Evolutionary conservation across 1,139 yeast genomes (phyloP), one percentile per base, ranked within the genome.

Genomic region (Petasospora rhodanensis): DNA sequence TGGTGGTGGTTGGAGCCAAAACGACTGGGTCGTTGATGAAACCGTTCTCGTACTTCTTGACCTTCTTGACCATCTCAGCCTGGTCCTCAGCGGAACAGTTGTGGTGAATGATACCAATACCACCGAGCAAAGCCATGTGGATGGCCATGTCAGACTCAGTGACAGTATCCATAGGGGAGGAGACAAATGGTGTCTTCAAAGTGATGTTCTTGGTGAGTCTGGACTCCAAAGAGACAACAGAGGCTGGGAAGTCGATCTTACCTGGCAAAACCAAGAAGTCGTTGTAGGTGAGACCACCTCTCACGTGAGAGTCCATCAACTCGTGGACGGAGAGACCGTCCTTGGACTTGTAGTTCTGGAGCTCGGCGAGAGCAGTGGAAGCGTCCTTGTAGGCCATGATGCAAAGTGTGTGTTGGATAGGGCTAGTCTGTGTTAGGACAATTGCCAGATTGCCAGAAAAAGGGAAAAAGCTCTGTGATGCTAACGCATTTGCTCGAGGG

Each of bases 101-200:
- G 72, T 91, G 97, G 65, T 91, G 99, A 53, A 91, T 80, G 56
- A 93, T 85, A 76, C 99, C 99, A 62, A 91, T 87, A 65, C 99
- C 99, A 61, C 99, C 99, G 53, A 89, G 76, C 51, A 91, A 76
- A 51, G 99, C 97, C 96, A 91, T 89, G 67, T 87, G 80, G 54
- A 93, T 91, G 48, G 99, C 98, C 99, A 91, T 91, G 43, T 79
- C 83, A 45, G 87, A 70, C 70, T 91, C 99, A 40, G 99, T 93
- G 45, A 91, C 98, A 34, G 98, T 91, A 66, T 91, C 98, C 99
- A 91, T 91, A 52, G 99, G 99, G 55, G 96, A 86, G 22, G 97
- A 89, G 45, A 91, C 91, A 52, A 91, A 85, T 43, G 99, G 99
- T 32, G 96, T 70, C 68, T 83, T 87, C 64, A 91, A 73, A 38